phyloP scores from a whole-genome alignment of 768 basidiomycete genomes.

The Mycena polygramma region DNA sequence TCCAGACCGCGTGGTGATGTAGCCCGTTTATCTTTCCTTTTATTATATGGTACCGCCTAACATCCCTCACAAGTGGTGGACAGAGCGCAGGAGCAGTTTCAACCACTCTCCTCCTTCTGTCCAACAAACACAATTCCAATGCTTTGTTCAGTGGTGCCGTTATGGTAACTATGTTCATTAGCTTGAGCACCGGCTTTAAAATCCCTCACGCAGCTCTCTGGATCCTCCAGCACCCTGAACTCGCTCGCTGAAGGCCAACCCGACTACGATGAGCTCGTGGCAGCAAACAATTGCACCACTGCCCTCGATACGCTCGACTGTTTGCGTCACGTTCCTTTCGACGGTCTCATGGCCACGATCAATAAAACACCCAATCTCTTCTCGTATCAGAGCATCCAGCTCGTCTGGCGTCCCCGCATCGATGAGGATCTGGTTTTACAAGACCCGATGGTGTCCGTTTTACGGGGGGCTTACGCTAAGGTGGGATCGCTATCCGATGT shows the following conservation, averaged over 20 bases:
- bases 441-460: constrained; percentile 47
- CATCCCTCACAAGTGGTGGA: background rate
- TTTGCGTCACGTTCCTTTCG: constrained; percentile 47
- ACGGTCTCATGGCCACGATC: constrained; percentile 47
- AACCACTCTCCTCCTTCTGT: background rate
- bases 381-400: constrained; percentile 44
- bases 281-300: constrained; percentile 38
- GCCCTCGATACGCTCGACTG: constrained; percentile 48
- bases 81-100: constrained; percentile 4
- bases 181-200: background rate
- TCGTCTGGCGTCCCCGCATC: constrained; percentile 53
- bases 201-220: background rate
- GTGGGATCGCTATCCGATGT: constrained; percentile 21
- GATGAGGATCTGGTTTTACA: constrained; percentile 54
- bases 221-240: background rate
- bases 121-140: constrained; percentile 9
- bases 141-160: constrained; percentile 10
- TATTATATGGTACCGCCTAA: too few species aligned
- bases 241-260: constrained; percentile 6
- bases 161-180: background rate
- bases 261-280: constrained; percentile 10
- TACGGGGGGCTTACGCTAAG: constrained; percentile 49
- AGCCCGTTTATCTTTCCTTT: too few species aligned
- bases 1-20: constrained; percentile 25
- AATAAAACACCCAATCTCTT: constrained; percentile 48